Conservation (phyloP, 2,329 filamentous ascomycete genomes). For the Dendrostoma leiphaemia region DNA sequence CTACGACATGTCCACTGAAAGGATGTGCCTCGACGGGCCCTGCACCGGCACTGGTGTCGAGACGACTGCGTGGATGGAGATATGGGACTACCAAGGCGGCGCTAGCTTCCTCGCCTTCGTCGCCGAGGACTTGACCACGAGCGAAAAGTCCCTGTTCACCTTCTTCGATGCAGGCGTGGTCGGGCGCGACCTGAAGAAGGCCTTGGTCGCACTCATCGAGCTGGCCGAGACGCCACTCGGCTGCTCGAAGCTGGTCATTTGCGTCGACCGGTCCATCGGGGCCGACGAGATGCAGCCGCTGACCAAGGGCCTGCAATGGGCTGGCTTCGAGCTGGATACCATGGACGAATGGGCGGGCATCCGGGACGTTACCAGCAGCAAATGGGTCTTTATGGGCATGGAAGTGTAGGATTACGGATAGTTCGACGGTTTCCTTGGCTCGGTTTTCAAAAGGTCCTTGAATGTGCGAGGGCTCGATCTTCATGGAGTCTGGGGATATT, state of each 20-base stretch:
- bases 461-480: background rate
- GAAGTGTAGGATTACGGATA: conserved; percentile 57
- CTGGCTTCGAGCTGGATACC: conserved; percentile 81
- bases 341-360: conserved; percentile 71
- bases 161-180: conserved; percentile 77
- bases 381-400: conserved; percentile 87
- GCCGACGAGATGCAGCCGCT: conserved; percentile 63
- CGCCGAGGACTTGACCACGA: conserved; percentile 51
- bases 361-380: conserved; percentile 66
- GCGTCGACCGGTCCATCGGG: conserved; percentile 70
- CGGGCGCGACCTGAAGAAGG: conserved; percentile 79
- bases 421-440: background rate
- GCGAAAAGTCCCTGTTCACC: conserved; percentile 73
- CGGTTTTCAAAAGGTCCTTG: conserved; percentile 11
- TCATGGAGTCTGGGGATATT: background rate
- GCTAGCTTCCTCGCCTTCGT: conserved; percentile 86
- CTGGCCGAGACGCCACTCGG: conserved; percentile 74
- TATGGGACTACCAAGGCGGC: conserved; percentile 83
- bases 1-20: conserved; percentile 37
- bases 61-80: conserved; percentile 67
- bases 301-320: conserved; percentile 86
- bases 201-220: conserved; percentile 90
- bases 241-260: conserved; percentile 76
- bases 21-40: conserved; percentile 22
- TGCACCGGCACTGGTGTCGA: conserved; percentile 27